Conservation (phyloP, 2,329 filamentous ascomycete genomes). For the Verticillium isaacii region DNA sequence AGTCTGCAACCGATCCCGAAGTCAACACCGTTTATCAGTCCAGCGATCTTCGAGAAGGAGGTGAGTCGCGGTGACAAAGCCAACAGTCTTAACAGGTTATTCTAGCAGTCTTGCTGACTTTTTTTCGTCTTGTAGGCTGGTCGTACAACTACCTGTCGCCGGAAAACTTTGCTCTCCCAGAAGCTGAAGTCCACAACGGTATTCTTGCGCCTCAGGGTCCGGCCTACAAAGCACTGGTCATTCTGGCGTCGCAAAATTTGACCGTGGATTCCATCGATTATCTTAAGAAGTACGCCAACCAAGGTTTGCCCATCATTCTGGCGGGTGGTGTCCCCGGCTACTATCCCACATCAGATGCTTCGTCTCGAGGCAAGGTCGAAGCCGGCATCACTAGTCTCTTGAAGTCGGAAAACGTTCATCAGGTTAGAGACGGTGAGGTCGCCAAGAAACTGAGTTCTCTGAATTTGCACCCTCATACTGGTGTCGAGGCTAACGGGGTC, state of each 20-base stretch:
- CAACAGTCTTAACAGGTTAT: too few species aligned
- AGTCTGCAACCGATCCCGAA: not conserved
- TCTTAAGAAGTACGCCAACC: constrained; percentile 26
- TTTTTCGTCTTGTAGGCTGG: constrained; percentile 20
- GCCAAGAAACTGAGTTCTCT: not conserved
- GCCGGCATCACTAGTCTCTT: not conserved
- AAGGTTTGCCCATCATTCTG: constrained; percentile 37
- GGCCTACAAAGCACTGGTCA: constrained; percentile 35
- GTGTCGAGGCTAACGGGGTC: not conserved
- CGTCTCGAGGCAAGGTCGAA: not conserved
- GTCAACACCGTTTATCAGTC: constrained; percentile 15
- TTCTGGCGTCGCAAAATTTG: constrained; percentile 28
- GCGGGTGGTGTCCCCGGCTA: constrained; percentile 1
- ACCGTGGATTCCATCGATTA: constrained; percentile 26
- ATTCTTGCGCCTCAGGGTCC: constrained; percentile 32
- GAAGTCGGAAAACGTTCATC: not conserved
- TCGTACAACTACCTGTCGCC: constrained; percentile 39
- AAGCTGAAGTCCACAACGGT: constrained; percentile 28
- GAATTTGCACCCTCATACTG: constrained; percentile 1
- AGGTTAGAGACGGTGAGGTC: not conserved
- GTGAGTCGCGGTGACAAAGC: not conserved
- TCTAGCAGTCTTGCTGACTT: too few species aligned
- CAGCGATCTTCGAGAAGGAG: constrained; percentile 18
- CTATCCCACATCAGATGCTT: not conserved
- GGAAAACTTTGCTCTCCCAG: constrained; percentile 33